phyloP scores from a whole-genome alignment of 495 filamentous ascomycete species.

The Thozetella sp. region DNA sequence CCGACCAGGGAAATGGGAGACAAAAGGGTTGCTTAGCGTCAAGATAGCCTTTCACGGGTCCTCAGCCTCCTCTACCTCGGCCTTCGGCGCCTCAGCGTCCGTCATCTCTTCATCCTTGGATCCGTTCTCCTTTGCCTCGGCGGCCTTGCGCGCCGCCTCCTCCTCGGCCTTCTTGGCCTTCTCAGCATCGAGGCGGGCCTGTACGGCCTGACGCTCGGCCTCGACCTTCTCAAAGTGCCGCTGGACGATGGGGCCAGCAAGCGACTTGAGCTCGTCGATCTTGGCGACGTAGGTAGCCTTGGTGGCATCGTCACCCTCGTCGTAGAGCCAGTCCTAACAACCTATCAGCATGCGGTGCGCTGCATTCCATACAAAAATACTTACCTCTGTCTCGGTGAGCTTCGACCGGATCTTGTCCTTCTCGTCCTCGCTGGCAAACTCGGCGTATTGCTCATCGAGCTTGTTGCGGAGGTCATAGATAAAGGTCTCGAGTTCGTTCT shows the following conservation, averaged over 20 bases:
- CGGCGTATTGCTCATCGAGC: constrained; percentile 85
- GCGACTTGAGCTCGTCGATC: constrained; percentile 91
- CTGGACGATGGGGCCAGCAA: constrained; percentile 90
- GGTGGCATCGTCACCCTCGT: constrained; percentile 93
- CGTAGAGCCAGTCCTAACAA: constrained; percentile 93
- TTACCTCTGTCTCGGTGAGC: constrained; percentile 82
- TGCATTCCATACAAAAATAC: constrained; percentile 19
- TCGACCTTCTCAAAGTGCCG: constrained; percentile 94
- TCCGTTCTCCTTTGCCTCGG: constrained; percentile 43
- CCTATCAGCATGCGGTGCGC: constrained; percentile 5
- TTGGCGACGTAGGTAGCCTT: constrained; percentile 92
- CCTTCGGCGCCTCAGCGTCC: constrained; percentile 51
- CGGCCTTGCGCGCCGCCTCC: constrained; percentile 56
- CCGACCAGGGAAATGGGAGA: neutral
- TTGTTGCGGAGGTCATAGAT: constrained; percentile 97
- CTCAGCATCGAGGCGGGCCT: constrained; percentile 78
- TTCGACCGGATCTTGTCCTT: constrained; percentile 81
- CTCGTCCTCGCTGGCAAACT: constrained; percentile 90
- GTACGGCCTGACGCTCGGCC: constrained; percentile 78
- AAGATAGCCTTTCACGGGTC: constrained; percentile 17
- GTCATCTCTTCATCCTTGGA: constrained; percentile 59
- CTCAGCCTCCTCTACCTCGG: constrained; percentile 37
- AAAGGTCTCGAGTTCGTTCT: constrained; percentile 97
- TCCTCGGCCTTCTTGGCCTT: constrained; percentile 77
- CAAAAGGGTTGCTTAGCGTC: neutral